phyloP scores from a whole-genome alignment of 306 rosid species.

The Morella rubra region DNA sequence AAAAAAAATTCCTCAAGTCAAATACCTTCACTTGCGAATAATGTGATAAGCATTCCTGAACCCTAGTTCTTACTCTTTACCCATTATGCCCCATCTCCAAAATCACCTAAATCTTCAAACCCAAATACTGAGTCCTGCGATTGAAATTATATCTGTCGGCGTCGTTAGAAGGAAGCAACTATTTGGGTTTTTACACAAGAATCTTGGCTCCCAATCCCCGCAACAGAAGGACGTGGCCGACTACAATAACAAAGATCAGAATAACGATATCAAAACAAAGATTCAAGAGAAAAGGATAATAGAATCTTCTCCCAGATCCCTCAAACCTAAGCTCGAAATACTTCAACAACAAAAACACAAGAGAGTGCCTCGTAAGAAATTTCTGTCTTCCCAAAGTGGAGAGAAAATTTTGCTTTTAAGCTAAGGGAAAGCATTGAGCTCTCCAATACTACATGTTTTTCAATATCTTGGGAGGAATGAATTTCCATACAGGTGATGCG shows the following conservation, averaged over 20 bases:
- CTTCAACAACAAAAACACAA: neutral
- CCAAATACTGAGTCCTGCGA: no score
- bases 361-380: no score
- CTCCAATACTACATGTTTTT: neutral
- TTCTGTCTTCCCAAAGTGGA: constrained; percentile 34
- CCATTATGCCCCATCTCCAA: no score
- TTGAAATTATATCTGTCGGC: no score
- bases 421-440: neutral
- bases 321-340: constrained; percentile 24
- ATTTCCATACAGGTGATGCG: neutral
- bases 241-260: neutral
- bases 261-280: constrained; percentile 13
- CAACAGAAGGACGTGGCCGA: constrained; percentile 23
- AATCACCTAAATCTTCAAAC: no score
- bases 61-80: no score
- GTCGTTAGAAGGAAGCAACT: no score
- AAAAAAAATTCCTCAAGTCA: no score
- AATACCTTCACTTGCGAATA: no score
- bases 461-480: neutral
- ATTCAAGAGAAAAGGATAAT: constrained; percentile 21
- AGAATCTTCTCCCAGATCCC: constrained; percentile 26
- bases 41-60: no score
- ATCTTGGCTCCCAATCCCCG: constrained; percentile 25
- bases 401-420: neutral
- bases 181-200: constrained; percentile 38